Percentiles rank a stretch among this genome's conserved stretches.
phyloP scores from a whole-genome alignment of 2,329 filamentous ascomycete species.

The Fusarium haematococcum region DNA sequence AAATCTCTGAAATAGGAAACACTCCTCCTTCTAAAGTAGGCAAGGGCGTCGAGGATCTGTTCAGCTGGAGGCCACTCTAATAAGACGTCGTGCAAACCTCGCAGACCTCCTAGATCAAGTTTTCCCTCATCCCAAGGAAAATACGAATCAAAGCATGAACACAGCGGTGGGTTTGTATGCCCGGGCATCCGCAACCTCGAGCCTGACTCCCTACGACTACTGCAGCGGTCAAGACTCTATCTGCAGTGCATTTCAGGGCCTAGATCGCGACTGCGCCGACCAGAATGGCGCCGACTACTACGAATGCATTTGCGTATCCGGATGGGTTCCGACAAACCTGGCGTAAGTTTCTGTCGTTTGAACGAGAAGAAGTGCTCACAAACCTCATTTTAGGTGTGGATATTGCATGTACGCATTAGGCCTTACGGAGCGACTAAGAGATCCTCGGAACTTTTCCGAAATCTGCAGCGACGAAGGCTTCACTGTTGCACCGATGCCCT shows the following conservation, averaged over 20 bases:
- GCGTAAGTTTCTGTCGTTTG: neutral
- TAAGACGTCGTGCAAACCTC: neutral
- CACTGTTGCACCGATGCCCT: neutral
- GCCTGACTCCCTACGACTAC: neutral
- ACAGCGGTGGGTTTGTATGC: neutral
- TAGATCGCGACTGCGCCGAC: neutral
- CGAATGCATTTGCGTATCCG: neutral
- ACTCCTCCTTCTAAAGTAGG: neutral
- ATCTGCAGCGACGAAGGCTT: neutral
- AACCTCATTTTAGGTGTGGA: neutral
- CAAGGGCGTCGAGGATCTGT: neutral
- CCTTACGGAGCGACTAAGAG: neutral
- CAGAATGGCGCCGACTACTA: conserved; percentile 1
- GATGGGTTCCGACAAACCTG: neutral
- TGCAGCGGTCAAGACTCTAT: neutral
- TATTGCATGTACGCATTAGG: neutral
- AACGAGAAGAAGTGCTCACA: neutral
- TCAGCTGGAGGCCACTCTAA: neutral
- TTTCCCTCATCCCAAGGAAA: neutral
- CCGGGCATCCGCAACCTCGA: conserved; percentile 1
- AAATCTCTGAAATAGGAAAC: neutral
- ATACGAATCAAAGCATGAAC: neutral
- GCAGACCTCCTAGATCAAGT: neutral
- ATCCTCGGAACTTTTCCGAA: neutral
- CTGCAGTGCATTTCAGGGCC: neutral